Evolutionary conservation across 352 stramenopile species (phyloP).

Genomic region (Hyaloperonospora arabidopsidis): DNA sequence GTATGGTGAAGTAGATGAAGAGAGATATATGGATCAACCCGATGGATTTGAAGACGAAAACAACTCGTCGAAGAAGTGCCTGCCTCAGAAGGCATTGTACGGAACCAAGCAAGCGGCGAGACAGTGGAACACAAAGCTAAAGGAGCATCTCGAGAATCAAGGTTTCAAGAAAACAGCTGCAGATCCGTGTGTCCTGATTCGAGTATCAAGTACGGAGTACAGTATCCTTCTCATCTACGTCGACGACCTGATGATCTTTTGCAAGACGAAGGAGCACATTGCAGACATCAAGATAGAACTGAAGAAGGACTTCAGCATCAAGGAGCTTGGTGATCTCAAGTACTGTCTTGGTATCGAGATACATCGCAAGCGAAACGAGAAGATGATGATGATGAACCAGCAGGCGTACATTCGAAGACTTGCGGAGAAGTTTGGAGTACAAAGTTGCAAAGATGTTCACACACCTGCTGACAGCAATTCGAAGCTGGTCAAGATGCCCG

Average conservation of each 20-base stretch:
- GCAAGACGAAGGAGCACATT: too few species aligned
- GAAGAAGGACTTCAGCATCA: neutral
- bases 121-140: neutral
- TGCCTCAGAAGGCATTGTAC: neutral
- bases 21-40: neutral
- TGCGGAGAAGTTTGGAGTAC: slow-evolving; percentile 1
- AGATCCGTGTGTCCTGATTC: too few species aligned
- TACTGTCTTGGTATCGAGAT: neutral
- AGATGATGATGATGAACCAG: neutral
- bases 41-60: neutral
- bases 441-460: slow-evolving; percentile 2
- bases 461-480: slow-evolving; percentile 5
- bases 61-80: neutral
- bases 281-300: too few species aligned
- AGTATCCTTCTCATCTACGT: too few species aligned
- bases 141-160: too few species aligned
- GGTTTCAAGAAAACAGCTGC: neutral
- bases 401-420: neutral
- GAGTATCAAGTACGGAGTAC: too few species aligned
- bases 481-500: slow-evolving; percentile 1
- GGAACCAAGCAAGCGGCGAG: neutral
- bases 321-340: neutral
- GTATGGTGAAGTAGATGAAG: too few species aligned
- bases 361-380: neutral
- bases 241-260: too few species aligned